A percentile compares a stretch with the other conserved stretches of the same genome.
phyloP scores from a whole-genome alignment of 306 rosid genomes.

The Prunus kanzakura region DNA sequence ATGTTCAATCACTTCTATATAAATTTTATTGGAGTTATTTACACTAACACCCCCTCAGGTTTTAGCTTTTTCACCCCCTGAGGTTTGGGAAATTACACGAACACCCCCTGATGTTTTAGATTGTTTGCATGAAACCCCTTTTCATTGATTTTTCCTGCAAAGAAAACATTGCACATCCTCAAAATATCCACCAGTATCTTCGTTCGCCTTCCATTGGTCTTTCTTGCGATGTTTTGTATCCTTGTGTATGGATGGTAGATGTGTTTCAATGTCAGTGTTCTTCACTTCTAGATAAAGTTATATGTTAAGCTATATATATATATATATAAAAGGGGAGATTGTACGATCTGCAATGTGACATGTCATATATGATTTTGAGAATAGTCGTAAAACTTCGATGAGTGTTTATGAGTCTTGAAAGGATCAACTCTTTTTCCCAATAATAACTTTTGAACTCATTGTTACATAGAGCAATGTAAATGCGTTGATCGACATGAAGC shows the following conservation, averaged over 20 bases:
- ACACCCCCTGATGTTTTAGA: too few species aligned
- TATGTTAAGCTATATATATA: not conserved
- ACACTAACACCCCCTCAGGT: too few species aligned
- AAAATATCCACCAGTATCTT: not conserved
- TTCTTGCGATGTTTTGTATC: not conserved
- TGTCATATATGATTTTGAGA: not conserved
- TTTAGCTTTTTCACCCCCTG: too few species aligned
- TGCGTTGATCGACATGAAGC: slow-evolving; percentile 83
- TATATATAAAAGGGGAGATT: too few species aligned
- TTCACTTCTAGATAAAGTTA: not conserved
- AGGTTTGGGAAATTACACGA: too few species aligned
- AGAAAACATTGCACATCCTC: too few species aligned
- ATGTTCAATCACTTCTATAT: not conserved
- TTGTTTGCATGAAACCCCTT: too few species aligned
- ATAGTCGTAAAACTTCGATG: not conserved
- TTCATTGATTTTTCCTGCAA: too few species aligned
- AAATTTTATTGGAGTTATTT: not conserved
- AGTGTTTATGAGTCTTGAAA: not conserved
- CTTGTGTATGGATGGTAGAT: not conserved
- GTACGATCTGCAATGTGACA: not conserved
- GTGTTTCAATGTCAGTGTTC: not conserved
- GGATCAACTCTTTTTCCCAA: not conserved
- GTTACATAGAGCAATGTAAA: slow-evolving; percentile 78
- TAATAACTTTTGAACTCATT: slow-evolving; percentile 30
- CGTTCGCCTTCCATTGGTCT: not conserved